Evolutionary conservation across 306 rosid genomes (phyloP).

Genomic region (Senna tora): DNA sequence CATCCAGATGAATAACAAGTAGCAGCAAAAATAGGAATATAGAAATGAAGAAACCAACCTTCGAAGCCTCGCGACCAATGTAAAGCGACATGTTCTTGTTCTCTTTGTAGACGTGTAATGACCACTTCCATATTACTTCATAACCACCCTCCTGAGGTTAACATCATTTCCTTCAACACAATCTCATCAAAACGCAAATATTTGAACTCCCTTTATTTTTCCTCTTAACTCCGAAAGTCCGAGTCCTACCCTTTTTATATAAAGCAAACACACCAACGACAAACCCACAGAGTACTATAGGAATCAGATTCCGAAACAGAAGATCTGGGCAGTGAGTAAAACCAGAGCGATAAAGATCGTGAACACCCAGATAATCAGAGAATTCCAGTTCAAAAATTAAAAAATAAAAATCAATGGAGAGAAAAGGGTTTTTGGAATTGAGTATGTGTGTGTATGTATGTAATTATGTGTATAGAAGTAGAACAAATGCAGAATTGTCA

Average conservation of each 20-base stretch:
- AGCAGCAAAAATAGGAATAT: not conserved
- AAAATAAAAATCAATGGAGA: constrained; percentile 3
- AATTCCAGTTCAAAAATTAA: not conserved
- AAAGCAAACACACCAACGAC: constrained; percentile 11
- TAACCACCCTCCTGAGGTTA: constrained; percentile 53
- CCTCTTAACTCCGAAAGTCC: constrained; percentile 19
- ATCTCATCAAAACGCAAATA: constrained; percentile 43
- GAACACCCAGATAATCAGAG: constrained; percentile 41
- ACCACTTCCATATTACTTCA: constrained; percentile 90
- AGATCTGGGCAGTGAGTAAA: constrained; percentile 43
- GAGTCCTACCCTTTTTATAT: constrained; percentile 27
- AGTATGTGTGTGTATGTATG: not conserved
- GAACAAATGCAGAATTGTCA: constrained; percentile 27
- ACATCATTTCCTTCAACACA: constrained; percentile 55
- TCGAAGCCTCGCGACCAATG: constrained; percentile 96
- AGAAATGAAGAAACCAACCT: constrained; percentile 53
- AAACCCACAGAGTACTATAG: constrained; percentile 13
- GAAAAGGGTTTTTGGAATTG: constrained; percentile 23
- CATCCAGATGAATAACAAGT: constrained; percentile 16
- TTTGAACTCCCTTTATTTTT: constrained; percentile 23
- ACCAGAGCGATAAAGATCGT: constrained; percentile 41
- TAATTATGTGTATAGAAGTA: not conserved
- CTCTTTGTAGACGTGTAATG: constrained; percentile 40
- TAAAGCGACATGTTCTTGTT: constrained; percentile 74
- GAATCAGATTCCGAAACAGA: constrained; percentile 29